Base-by-base conservation (phyloP, 164 flowering plant species). In the Piper longum region DNA sequence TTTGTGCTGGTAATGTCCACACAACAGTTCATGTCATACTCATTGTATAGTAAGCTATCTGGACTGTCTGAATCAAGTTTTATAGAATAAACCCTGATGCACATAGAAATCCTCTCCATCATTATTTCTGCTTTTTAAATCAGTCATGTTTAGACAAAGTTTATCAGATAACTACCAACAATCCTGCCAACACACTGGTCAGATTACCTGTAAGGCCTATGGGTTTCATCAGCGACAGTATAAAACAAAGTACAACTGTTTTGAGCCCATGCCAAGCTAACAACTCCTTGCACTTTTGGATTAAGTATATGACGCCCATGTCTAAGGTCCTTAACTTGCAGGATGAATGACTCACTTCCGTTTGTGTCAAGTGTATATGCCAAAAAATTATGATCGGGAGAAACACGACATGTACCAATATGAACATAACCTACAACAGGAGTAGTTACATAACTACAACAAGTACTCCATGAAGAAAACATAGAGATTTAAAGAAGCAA, bases 191-290 rank as follows among this genome's bases (percentile, higher is more conserved):
- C 3, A 48, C 52, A 48, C 9, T 48, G 14, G 3, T 48, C 14
- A 61, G 19, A 60, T 71, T 79, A 74, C 98, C 91, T 84, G 85
- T 73, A 74, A 71, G 96, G 98, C 39, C 97, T 73, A 62, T 83
- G 95, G 62, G 79, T 85, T 60, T 84, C 84, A 73, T 93, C 92
- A 44, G 78, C 75, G 36, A 79, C 63, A 1, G 97, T 93, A 63
- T 88, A 88, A 64, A 89, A 83, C 70, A 93, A 67, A 51, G 76
- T 77, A 59, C 62, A 70, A 64, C 89, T 61, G 69, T 89, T 86
- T 69, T 74, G 75, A 55, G 87, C 91, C 98, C 98, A 93, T 64
- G 89, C 98, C 82, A 93, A 71, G 78, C 92, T 93, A 64, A 88
- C 89, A 74, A 89, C 95, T 16, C 86, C 85, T 65, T 82, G 79